Evolutionary conservation across 116 monocot species (phyloP), one percentile per base, ranked within the genome.

Genomic region (Trichopus zeylanicus): DNA sequence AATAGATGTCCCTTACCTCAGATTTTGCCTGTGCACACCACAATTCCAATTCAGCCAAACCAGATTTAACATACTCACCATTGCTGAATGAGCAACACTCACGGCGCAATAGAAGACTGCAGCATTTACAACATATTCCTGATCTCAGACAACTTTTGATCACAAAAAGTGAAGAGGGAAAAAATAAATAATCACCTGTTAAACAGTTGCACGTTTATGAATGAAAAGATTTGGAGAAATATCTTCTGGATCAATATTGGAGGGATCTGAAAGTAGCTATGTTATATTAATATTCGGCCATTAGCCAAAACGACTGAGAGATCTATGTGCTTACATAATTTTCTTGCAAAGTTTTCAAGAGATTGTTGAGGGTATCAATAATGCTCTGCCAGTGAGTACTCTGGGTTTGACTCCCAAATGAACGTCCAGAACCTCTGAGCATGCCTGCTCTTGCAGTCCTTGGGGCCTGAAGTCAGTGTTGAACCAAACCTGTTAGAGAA

Each of bases 41-140:
- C 11, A 80, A 31, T 60, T 93, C 88, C 25, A 93, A 70, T 52
- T 88, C 88, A 56, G 74, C 73, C 53, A 93, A 63, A 55, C 93
- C 88, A 77, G 93, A 67, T 58, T 93, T 93, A 19, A 93, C 81
- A 59, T 82, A 93, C 51, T 93, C 93, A 46, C 93, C 93, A 75
- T 93, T 93, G 70, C 77, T 93, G 67, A 88, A 93, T 47, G 93
- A 88, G 57, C 93, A 93, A 58, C 88, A 93, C 57, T 93, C 93
- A 24, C 93, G 88, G 9, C 93, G 84, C 12, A 93, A 71, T 42
- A 93, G 85, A 27, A 93, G 79, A 68, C 93, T 93, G 67, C 21
- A 65, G 24, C 9, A 74, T 21, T 26, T 12, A 47, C 25, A 59
- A 32, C n/a, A 42, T 42, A 37, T 2, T 11, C 8, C 37, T 37